phyloP scores from a whole-genome alignment of 75 land plant species.

The Isoetes taiwanensis region DNA sequence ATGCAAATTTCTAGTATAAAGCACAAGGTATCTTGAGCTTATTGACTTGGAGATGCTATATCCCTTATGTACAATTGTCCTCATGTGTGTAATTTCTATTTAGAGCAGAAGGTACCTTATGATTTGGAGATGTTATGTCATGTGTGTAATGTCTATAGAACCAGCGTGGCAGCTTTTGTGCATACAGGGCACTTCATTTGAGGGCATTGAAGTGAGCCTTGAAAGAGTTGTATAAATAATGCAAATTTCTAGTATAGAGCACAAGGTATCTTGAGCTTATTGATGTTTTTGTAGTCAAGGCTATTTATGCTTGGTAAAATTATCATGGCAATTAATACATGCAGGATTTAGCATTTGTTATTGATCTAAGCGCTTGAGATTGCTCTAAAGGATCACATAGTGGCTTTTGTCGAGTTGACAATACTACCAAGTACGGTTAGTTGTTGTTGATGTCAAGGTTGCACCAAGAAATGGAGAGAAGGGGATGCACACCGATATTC shows the following conservation, averaged over 20 bases:
- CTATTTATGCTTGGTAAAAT: not conserved
- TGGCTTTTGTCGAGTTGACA: conserved; percentile 74
- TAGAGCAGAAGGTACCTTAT: no score
- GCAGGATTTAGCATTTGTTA: conserved; percentile 95
- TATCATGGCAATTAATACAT: not conserved
- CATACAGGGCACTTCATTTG: conserved; percentile 65
- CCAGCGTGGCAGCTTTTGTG: conserved; percentile 86
- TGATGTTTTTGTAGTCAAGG: no score
- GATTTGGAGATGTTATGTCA: no score
- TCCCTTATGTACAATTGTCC: no score
- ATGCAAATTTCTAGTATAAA: conserved; percentile 75
- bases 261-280: conserved; percentile 61
- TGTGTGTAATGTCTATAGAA: conserved; percentile 29
- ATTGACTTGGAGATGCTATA: no score
- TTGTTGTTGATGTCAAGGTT: no score
- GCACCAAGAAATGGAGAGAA: no score
- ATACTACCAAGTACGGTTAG: conserved; percentile 79
- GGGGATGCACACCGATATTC: no score
- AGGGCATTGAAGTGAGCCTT: conserved; percentile 71
- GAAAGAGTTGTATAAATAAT: conserved; percentile 80
- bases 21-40: conserved; percentile 62
- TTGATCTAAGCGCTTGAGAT: conserved; percentile 92
- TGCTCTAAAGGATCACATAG: conserved; percentile 46
- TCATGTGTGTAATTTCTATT: no score
- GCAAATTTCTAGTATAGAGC: conserved; percentile 71